A percentile compares a stretch with the other conserved stretches of the same genome.
Evolutionary conservation across 2,329 filamentous ascomycete genomes (phyloP).

Genomic region (Colletotrichum sublineola): DNA sequence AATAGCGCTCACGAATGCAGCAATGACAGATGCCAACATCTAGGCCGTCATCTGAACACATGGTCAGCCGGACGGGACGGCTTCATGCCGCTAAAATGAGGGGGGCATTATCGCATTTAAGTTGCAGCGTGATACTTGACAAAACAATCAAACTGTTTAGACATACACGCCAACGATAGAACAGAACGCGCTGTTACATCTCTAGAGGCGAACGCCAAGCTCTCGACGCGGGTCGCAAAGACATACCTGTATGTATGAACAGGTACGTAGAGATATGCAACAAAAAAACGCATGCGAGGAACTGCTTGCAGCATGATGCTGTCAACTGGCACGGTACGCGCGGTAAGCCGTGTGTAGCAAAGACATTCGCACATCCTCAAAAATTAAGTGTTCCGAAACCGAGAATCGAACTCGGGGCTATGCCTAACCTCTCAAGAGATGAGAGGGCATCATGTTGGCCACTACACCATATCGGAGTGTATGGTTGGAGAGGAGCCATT

Average conservation of each 20-base stretch:
- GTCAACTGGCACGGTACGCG: no score
- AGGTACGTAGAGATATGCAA: background rate
- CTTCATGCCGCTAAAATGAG: background rate
- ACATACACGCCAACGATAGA: background rate
- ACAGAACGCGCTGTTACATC: background rate
- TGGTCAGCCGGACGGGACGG: background rate
- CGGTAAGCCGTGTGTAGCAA: background rate
- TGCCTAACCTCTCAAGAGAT: slow-evolving; percentile 28
- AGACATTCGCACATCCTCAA: background rate
- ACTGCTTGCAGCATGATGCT: no score
- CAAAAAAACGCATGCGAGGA: no score
- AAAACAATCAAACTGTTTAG: background rate
- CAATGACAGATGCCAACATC: background rate
- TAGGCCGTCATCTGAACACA: background rate
- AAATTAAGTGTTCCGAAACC: slow-evolving; percentile 10
- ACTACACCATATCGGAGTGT: slow-evolving; percentile 40
- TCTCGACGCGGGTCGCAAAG: background rate
- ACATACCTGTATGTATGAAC: background rate
- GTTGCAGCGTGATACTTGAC: background rate
- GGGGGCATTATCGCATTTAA: background rate
- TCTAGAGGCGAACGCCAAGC: background rate
- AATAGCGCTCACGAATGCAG: background rate
- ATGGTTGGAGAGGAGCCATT: rapidly evolving
- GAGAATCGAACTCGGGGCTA: slow-evolving; percentile 38
- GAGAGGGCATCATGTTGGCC: slow-evolving; percentile 42